Base-by-base conservation (phyloP, 345 rosid species). In the Aurinia saxatilis region DNA sequence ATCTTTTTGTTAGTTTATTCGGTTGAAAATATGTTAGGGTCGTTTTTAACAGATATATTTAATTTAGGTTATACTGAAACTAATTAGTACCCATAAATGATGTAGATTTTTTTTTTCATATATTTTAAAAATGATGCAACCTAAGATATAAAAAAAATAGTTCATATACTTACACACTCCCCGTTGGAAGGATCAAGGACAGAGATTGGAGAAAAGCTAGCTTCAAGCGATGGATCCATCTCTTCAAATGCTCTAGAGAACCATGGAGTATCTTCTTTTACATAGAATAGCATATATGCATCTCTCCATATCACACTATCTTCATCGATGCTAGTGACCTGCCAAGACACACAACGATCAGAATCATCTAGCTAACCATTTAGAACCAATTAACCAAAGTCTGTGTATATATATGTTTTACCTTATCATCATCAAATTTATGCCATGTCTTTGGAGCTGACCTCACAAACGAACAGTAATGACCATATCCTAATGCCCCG, bases 211-310 rank as follows among this genome's bases (percentile, higher is more conserved):
- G 96, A 93, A 31, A 59, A 50, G 47, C 49, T 63, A 16, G 63
- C 45, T 56, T 67, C 71, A 30, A 29, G 10, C 45, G 42, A 45
- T 30, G 68, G 65, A 52, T 66, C 69, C 53, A 69, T 68, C 42
- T 57, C 54, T 79, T 80, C 82, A 36, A 73, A 72, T 48, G 74
- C 73, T 63, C 63, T 78, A 37, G 85, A 79, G 76, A 86, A 79
- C 99, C 92, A 95, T 7, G 87, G 86, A 14, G 77, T 79, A 23
- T 61, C 87, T 66, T 82, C 82, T 75, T 78, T 82, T 10, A 82
- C 87, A 74, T 95, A 95, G 56, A 90, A 86, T 48, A 95, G 77
- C 55, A 90, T 81, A 65, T 95, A 95, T 25, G 99, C 85, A 49
- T 82, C 80, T 51, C 77, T 76, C 67, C 85, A 81, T 29, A 90